These are phyloP conservation scores for Fraxinus platypoda DNA, from an alignment of 305 asterid genomes.

Conservation along the genomic window DNA sequence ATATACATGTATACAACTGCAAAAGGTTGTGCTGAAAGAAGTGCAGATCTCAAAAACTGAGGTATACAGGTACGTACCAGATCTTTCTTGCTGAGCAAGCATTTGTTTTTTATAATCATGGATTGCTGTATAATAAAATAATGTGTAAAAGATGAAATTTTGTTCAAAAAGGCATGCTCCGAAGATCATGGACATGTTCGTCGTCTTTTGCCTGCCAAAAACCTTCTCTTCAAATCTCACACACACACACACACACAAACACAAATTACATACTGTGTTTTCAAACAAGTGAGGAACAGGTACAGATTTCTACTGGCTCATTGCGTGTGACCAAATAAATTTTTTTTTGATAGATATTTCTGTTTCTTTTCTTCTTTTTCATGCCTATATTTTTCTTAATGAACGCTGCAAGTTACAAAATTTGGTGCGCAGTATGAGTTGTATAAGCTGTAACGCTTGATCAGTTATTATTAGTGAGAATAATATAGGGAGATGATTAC, in stretches of 20 bases:
- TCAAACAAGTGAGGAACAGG: conserved; percentile 1
- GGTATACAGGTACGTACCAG: conserved; percentile 16
- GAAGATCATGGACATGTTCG: conserved; percentile 26
- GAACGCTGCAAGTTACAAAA: neutral
- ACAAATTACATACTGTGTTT: neutral
- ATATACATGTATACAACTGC: neutral
- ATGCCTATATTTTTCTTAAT: neutral
- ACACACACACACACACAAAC: too few relatives aligned
- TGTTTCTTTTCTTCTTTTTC: neutral
- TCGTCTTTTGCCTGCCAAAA: conserved; percentile 6
- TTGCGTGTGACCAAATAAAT: neutral
- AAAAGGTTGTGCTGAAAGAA: neutral
- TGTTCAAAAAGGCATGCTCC: conserved; percentile 14
- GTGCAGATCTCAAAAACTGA: neutral
- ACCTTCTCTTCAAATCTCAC: neutral
- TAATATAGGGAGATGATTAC: neutral
- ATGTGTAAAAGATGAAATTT: neutral
- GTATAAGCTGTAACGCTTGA: neutral
- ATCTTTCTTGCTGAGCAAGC: conserved; percentile 36
- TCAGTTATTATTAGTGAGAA: neutral
- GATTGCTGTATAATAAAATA: neutral
- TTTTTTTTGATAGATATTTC: neutral
- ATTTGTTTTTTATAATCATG: conserved; percentile 2
- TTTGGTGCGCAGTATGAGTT: neutral
- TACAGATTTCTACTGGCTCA: conserved; percentile 14